These are phyloP conservation scores for Claviceps purpurea DNA, from an alignment of 2,329 filamentous ascomycete species.

Conservation along the genomic window DNA sequence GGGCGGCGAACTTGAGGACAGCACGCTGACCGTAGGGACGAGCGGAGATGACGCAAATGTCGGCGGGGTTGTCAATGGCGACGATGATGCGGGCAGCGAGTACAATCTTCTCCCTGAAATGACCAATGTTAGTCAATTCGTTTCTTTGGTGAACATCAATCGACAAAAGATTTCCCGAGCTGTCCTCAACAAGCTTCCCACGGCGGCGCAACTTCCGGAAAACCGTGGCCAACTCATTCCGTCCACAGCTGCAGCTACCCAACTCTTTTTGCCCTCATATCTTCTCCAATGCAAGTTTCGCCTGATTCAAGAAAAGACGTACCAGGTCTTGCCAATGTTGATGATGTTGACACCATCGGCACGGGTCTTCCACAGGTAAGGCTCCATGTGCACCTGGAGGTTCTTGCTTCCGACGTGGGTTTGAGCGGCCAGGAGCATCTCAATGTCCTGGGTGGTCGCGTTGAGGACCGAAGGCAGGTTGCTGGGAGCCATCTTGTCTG, in stretches of 20 bases:
- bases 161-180: too few relatives aligned
- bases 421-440: constrained; percentile 97
- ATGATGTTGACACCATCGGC: constrained; percentile 96
- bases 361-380: constrained; percentile 99
- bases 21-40: constrained; percentile 99
- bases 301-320: constrained; percentile 24
- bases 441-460: constrained; percentile 95
- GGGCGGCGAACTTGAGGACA: constrained; percentile 97
- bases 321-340: constrained; percentile 99
- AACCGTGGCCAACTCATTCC: background rate
- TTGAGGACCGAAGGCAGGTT: constrained; percentile 95
- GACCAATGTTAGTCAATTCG: constrained; percentile 5
- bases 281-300: too few relatives aligned
- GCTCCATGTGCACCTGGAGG: constrained; percentile 98
- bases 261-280: too few relatives aligned
- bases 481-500: constrained; percentile 79
- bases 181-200: background rate
- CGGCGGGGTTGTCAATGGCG: constrained; percentile 97
- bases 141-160: background rate
- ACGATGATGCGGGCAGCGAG: constrained; percentile 97
- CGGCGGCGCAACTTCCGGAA: background rate
- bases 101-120: constrained; percentile 92
- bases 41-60: constrained; percentile 98
- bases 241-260: background rate
- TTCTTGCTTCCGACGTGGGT: constrained; percentile 97